phyloP scores from a whole-genome alignment of 2,329 filamentous ascomycete genomes.

The Cercospora zeae-maydis region DNA sequence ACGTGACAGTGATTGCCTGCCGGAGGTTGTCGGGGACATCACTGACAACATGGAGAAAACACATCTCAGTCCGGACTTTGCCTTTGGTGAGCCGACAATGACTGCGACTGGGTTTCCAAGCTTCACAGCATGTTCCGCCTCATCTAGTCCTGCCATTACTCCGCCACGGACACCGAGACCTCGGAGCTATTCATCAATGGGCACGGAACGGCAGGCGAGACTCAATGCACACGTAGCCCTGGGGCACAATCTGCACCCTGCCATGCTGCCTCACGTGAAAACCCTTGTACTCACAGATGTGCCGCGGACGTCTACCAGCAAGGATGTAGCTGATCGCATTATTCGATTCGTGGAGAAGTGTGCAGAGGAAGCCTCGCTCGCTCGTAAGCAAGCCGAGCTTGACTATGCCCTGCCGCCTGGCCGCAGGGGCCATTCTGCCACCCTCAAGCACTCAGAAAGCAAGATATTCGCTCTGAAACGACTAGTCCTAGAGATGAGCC shows the following conservation, averaged over 20 bases:
- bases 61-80: slow-evolving; percentile 24
- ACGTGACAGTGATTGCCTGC: slow-evolving; percentile 46
- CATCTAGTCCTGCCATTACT: slow-evolving; percentile 6
- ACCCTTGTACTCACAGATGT: slow-evolving; percentile 57
- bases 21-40: slow-evolving; percentile 42
- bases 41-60: slow-evolving; percentile 16
- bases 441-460: slow-evolving; percentile 40
- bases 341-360: slow-evolving; percentile 56
- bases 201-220: slow-evolving; percentile 30
- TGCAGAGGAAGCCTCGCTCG: slow-evolving; percentile 53
- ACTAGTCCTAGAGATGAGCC: slow-evolving; percentile 55
- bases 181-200: slow-evolving; percentile 33
- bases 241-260: slow-evolving; percentile 48
- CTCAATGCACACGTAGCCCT: slow-evolving; percentile 26
- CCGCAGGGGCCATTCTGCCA: slow-evolving; percentile 47
- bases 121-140: slow-evolving; percentile 6
- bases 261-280: slow-evolving; percentile 52
- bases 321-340: slow-evolving; percentile 46
- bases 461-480: slow-evolving; percentile 52
- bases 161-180: slow-evolving; percentile 18
- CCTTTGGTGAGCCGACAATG: slow-evolving; percentile 19
- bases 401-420: slow-evolving; percentile 60
- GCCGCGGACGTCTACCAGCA: slow-evolving; percentile 38
- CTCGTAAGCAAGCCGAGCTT: slow-evolving; percentile 51
- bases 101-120: slow-evolving; percentile 6